Evolutionary conservation across 2,329 filamentous ascomycete genomes (phyloP), one percentile per base, ranked within the genome.

Genomic region (Alternaria triticimaculans): DNA sequence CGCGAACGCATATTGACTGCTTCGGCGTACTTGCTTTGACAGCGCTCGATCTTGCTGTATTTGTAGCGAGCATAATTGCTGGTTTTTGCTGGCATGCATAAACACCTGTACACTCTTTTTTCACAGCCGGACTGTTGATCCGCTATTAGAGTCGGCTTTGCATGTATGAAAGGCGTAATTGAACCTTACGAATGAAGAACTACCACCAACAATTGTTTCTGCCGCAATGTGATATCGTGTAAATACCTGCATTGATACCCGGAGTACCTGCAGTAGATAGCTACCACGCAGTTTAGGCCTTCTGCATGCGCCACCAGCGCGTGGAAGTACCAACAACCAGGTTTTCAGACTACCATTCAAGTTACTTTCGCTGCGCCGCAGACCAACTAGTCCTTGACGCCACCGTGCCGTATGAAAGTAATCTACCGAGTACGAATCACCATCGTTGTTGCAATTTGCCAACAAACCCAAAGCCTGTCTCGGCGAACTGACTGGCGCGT

Each of bases 111-210:
- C 63, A 60, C 68, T 66, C 68, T 61, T 58, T 41, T 66, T 75
- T 74, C 68, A 73, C 77, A 79, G 76, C 77, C 74, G 76, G 77
- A 77, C 77, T 79, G 77, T 78, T 78, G 76, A 77, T 72, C 71
- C 69, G 58, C 60, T 69, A 71, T 69, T 68, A 43, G 56, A 60
- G 60, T 61, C 56, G 62, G 55, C 53, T 62, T 60, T 58, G 59
- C 60, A 53, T 67, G 59, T 63, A 65, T 51, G 48, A 62, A 55
- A 51, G 55, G 23, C 30, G 56, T 58, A 62, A 66, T 37, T 8
- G n/a, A 54, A 41, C 37, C 20, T 53, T 25, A 53, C 14, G 46
- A 62, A 57, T 44, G 33, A 51, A 57, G 3, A 57, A 33, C 26
- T 14, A 12, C 33, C 18, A 53, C 46, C n/a, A 18, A 48, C 18